Evolutionary conservation across 805 yeast species (phyloP).

Genomic region (Ogataea pilisensis): DNA sequence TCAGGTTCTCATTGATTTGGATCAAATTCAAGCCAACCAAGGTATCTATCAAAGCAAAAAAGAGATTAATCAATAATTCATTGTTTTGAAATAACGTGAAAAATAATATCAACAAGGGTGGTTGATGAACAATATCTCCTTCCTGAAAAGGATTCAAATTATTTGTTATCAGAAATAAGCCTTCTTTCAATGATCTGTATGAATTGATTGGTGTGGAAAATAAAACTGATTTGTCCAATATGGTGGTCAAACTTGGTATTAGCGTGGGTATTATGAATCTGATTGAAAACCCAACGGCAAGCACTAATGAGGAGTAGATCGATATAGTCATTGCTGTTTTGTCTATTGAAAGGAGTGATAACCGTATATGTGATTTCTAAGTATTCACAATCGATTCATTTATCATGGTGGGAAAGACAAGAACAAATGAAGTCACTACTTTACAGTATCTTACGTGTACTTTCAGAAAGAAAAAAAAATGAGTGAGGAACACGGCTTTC

Average conservation of each 20-base stretch:
- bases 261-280: slow-evolving; percentile 25
- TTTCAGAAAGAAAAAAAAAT: too few relatives aligned
- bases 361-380: too few relatives aligned
- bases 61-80: slow-evolving; percentile 27
- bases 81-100: slow-evolving; percentile 36
- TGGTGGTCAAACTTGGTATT: slow-evolving; percentile 27
- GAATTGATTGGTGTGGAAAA: slow-evolving; percentile 74
- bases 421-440: too few relatives aligned
- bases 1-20: slow-evolving; percentile 38
- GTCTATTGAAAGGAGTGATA: too few relatives aligned
- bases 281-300: slow-evolving; percentile 22
- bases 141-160: slow-evolving; percentile 58
- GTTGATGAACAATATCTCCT: slow-evolving; percentile 85
- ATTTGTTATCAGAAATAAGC: slow-evolving; percentile 55
- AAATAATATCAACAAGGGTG: slow-evolving; percentile 63
- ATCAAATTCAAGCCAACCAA: slow-evolving; percentile 53
- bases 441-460: too few relatives aligned
- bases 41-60: slow-evolving; percentile 60
- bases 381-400: too few relatives aligned
- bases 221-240: slow-evolving; percentile 51
- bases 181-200: slow-evolving; percentile 60
- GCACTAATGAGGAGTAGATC: neutral
- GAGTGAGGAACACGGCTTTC: too few relatives aligned
- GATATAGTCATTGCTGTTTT: too few relatives aligned
- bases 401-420: too few relatives aligned